Conservation (phyloP, 345 rosid genomes). For the Balakata baccata region DNA sequence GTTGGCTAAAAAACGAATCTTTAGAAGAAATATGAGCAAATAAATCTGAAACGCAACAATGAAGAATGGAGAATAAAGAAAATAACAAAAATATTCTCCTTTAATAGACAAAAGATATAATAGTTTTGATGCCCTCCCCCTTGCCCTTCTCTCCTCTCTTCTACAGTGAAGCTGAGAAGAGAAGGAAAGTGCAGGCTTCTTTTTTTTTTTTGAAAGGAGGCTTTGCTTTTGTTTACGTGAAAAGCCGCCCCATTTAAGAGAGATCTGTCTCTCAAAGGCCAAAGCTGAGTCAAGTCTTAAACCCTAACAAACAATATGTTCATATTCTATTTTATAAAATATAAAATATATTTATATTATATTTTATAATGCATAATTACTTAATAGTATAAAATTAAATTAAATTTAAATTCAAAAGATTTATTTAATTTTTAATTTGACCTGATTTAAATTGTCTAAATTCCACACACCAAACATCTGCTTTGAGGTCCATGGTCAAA, state of each 20-base stretch:
- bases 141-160: conserved; percentile 10
- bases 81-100: background rate
- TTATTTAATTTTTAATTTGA: no score
- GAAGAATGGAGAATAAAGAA: background rate
- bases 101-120: conserved; percentile 7
- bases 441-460: no score
- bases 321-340: no score
- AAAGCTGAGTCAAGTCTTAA: background rate
- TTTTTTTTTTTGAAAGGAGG: no score
- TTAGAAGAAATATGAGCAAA: conserved; percentile 15
- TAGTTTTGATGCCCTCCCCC: background rate
- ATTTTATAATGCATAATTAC: no score
- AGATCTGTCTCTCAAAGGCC: background rate
- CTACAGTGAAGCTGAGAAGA: conserved; percentile 22
- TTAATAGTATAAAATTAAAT: no score
- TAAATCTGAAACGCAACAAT: background rate
- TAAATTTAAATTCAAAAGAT: no score
- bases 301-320: background rate
- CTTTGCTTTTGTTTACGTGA: background rate
- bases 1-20: conserved; percentile 15
- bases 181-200: no score
- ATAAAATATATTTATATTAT: no score
- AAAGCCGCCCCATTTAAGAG: conserved; percentile 7
- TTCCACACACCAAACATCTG: no score
- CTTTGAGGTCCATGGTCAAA: no score